Percentiles rank a stretch among this genome's conserved stretches.
Conservation (phyloP, 208 protist genomes). For the Crithidia bombi region DNA sequence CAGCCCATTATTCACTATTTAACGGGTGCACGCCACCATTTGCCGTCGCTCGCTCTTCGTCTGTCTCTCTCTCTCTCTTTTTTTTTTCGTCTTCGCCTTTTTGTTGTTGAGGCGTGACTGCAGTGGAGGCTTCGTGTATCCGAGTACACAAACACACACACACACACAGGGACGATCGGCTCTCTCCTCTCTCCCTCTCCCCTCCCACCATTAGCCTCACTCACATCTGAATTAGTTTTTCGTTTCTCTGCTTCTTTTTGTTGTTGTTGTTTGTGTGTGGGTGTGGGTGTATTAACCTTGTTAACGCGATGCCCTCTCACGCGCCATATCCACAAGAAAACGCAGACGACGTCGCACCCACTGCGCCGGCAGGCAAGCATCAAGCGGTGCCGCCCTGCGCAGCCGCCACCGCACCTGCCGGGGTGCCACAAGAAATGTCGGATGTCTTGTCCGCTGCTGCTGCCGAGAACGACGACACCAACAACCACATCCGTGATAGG, state of each 20-base stretch:
- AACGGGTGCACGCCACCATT: too few relatives aligned
- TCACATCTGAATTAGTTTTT: background rate
- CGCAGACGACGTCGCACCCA: background rate
- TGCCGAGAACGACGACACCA: background rate
- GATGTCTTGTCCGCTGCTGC: background rate
- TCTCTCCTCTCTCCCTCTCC: too few relatives aligned
- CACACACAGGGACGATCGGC: too few relatives aligned
- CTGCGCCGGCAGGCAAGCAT: conserved; percentile 3
- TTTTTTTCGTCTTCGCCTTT: too few relatives aligned
- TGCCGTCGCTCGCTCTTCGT: too few relatives aligned
- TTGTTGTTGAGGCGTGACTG: too few relatives aligned
- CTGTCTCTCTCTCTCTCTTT: too few relatives aligned
- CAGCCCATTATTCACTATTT: too few relatives aligned
- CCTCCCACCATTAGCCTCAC: too few relatives aligned
- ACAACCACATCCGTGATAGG: background rate
- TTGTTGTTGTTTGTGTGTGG: background rate
- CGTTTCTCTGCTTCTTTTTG: background rate
- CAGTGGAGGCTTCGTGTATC: too few relatives aligned
- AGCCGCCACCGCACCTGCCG: conserved; percentile 3
- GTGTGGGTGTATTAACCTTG: background rate
- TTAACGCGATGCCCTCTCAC: conserved; percentile 7
- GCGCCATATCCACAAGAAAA: background rate
- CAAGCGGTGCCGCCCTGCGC: background rate
- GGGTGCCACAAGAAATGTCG: background rate
- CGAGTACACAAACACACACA: too few relatives aligned